Evolutionary conservation across 805 yeast genomes (phyloP).

Genomic region (Ogataea trehaloabstinens): DNA sequence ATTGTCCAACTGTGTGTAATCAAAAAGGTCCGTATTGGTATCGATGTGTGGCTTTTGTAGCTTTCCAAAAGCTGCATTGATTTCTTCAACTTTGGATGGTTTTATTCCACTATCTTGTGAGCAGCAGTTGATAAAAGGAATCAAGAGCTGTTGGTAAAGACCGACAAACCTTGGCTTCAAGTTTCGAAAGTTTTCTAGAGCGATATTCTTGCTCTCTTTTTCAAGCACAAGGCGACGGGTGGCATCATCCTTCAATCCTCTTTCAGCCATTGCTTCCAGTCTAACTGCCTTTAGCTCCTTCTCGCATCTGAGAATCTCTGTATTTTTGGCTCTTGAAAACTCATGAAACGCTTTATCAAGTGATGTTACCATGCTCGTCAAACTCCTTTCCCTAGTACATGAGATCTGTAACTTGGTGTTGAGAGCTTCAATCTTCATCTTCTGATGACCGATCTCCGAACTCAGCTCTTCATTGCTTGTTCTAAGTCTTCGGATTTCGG

Average conservation of each 20-base stretch:
- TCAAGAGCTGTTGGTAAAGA: slow-evolving; percentile 14
- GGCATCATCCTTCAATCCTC: background rate
- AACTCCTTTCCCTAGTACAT: background rate
- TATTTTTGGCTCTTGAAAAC: background rate
- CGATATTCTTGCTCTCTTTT: background rate
- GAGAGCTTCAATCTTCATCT: slow-evolving; percentile 1
- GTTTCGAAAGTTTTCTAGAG: background rate
- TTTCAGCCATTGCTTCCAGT: background rate
- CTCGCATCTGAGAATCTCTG: background rate
- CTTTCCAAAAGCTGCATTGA: slow-evolving; percentile 6
- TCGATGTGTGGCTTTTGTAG: slow-evolving; percentile 2
- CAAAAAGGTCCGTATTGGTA: slow-evolving; percentile 2
- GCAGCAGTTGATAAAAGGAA: slow-evolving; percentile 14
- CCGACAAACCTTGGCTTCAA: slow-evolving; percentile 9
- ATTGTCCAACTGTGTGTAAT: slow-evolving; percentile 6
- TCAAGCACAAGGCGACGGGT: background rate
- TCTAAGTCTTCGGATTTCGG: slow-evolving; percentile 1
- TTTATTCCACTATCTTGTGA: slow-evolving; percentile 1
- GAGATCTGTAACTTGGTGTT: background rate
- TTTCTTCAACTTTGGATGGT: slow-evolving; percentile 1
- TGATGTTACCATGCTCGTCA: background rate
- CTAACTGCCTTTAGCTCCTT: background rate
- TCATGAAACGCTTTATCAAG: background rate
- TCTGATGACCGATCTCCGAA: background rate
- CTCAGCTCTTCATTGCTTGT: background rate